Base-by-base conservation (phyloP, 768 basidiomycete genomes). In the Auricularia sp. region DNA sequence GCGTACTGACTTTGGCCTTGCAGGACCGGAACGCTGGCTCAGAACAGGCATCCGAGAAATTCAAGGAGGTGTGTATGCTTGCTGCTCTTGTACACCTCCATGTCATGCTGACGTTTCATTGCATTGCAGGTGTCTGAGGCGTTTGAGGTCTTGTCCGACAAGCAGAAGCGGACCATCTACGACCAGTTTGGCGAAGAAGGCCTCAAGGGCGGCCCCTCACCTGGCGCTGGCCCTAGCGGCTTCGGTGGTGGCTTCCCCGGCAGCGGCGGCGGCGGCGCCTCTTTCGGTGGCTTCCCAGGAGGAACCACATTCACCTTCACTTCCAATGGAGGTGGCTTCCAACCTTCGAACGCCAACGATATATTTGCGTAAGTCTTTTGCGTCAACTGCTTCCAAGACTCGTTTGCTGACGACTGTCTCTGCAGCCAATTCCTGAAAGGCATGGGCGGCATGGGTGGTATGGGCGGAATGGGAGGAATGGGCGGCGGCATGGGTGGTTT, bases 161-260 rank as follows among this genome's bases (percentile, higher is more conserved):
- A 85, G 74, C 80, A 92, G 72, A 93, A 93, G 71, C 87, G 91
- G 29, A 76, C 89, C 0, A 72, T 93, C 6, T 98, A 94, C 68
- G 95, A 97, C 74, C 92, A 97, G 69, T 87, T 94, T 64, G 96
- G 96, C 42, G 94, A 97, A 73, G 95, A 97, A 64, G 95, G 96
- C 1, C 81, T 98, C 68, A 98, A 98, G 73, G 83, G 83, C 6
- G 83, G 79, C 0, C 77, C 81, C 2, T 70, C 77, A 36, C 83
- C 86, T 65, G 83, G 81, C 39, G 83, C 83, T 53, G 83, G 81
- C 53, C 56, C 56, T 5, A 51, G 43, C 10, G 65, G 62, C 29
- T 63, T 64, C 34, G 68, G 64, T 10, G 74, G 72, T 3, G 74
- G 71, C 1, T 69, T 68, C 66, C 69, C 70, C 6, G 67, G 71